phyloP scores from a whole-genome alignment of 768 basidiomycete genomes.

The Suillus americanus region DNA sequence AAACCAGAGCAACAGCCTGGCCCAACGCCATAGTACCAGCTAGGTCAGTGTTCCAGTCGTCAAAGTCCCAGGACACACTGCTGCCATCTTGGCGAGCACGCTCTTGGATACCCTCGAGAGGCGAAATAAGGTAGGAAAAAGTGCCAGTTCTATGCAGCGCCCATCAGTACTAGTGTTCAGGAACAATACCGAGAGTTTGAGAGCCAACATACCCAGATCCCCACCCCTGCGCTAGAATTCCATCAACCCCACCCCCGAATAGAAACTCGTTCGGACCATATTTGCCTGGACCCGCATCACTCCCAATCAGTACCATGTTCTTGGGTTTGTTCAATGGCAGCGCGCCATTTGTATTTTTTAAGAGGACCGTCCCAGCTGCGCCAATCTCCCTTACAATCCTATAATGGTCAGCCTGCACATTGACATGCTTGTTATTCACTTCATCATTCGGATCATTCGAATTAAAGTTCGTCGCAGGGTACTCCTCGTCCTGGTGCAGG shows the following conservation, averaged over 20 bases:
- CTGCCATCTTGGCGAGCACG: conserved; percentile 64
- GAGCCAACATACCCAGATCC: conserved; percentile 57
- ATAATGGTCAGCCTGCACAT: conserved; percentile 71
- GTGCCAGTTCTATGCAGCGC: conserved; percentile 47
- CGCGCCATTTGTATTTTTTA: conserved; percentile 65
- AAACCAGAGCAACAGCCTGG: conserved; percentile 67
- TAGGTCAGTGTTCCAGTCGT: conserved; percentile 60
- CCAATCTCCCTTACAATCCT: conserved; percentile 71
- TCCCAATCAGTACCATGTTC: conserved; percentile 55
- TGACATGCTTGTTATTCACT: conserved; percentile 56
- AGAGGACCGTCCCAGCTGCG: conserved; percentile 69
- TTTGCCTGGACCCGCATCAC: conserved; percentile 56
- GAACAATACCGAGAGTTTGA: not conserved
- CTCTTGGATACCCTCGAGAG: conserved; percentile 70
- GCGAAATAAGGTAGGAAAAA: conserved; percentile 77
- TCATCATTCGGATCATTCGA: conserved; percentile 53
- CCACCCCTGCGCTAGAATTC: conserved; percentile 85
- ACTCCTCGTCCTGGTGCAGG: conserved; percentile 55
- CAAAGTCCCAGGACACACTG: conserved; percentile 57
- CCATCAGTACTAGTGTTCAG: not conserved
- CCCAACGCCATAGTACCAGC: conserved; percentile 46
- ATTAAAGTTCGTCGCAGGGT: conserved; percentile 72
- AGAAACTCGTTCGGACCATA: conserved; percentile 64
- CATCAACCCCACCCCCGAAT: conserved; percentile 53
- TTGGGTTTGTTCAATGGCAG: conserved; percentile 56